Evolutionary conservation across 805 yeast genomes (phyloP), one percentile per base, ranked within the genome.

Genomic region (Sugiyamaella smithiae): DNA sequence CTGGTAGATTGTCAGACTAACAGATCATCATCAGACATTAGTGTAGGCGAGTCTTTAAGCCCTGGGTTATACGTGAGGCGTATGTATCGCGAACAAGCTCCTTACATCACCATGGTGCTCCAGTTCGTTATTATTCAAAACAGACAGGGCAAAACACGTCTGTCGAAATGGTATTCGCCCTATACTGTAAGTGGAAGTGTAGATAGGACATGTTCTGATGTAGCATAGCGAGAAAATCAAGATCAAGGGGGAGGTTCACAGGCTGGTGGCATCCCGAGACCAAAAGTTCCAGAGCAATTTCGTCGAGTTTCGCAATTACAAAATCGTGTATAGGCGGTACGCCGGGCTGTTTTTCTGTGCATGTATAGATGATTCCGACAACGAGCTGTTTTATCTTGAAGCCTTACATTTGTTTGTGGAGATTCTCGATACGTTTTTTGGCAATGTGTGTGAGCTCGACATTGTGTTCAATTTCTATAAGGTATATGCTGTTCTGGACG

Each of bases 401-500:
- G 81, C 86, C 23, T 81, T 91, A 32, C 98, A 91, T 62, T 71
- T 90, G 46, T 79, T 91, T 53, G 97, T 91, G 16, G 97, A 93
- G 67, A 80, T 88, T 6, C 70, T 91, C 48, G 98, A 91, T 65
- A 74, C 82, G 9, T 88, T 83, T 64, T 91, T 91, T 60, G 84
- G 88, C 55, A 88, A 83, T 60, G 98, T 91, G 5, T 90, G 97
- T 68, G 97, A 91, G 67, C 74, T 91, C 57, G 98, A 91, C 64
- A 75, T 93, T 49, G 95, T 93, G 17, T 93, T 90, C 72, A 88
- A 89, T 67, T 91, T 91, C 67, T 83, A 84, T 72, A 88, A 85
- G 65, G 82, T 88, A 9, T 87, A 89, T 65, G 74, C 78, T 47
- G 84, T 89, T 6, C 65, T 93, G 51, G 97, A 93, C 64, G 97